Evolutionary conservation across 768 basidiomycete genomes (phyloP).

Genomic region (Russula brevipes): DNA sequence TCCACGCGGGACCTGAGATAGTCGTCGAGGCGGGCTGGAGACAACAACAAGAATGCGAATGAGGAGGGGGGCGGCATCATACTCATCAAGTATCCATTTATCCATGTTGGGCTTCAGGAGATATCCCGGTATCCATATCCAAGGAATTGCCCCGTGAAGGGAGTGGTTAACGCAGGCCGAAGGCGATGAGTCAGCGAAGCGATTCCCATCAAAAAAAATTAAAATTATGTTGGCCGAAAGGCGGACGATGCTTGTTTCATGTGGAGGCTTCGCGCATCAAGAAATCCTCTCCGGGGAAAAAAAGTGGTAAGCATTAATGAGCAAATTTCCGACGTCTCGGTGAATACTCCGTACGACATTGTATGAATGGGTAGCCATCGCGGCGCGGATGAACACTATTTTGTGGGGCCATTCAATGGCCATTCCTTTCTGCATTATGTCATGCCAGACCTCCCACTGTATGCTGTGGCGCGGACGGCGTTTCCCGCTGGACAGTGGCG

Average conservation of each 20-base stretch:
- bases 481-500: conserved; percentile 14
- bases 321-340: conserved; percentile 1
- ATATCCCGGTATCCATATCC: not conserved
- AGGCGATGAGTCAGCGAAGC: not conserved
- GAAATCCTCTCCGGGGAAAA: not conserved
- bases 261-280: not conserved
- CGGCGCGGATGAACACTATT: not conserved
- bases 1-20: not conserved
- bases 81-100: not conserved
- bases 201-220: not conserved
- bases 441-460: conserved; percentile 4
- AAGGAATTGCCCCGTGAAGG: not conserved
- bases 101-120: not conserved
- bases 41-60: not conserved
- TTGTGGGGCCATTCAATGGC: not conserved
- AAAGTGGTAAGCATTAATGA: not conserved
- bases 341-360: not conserved
- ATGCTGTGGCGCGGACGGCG: conserved; percentile 14
- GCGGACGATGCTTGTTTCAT: not conserved
- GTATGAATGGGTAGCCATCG: conserved; percentile 1
- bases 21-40: not conserved
- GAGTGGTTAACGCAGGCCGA: not conserved
- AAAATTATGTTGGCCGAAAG: not conserved
- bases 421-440: not conserved
- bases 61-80: not conserved